Evolutionary conservation across 305 asterid genomes (phyloP).

Genomic region (Salvia sclarea): DNA sequence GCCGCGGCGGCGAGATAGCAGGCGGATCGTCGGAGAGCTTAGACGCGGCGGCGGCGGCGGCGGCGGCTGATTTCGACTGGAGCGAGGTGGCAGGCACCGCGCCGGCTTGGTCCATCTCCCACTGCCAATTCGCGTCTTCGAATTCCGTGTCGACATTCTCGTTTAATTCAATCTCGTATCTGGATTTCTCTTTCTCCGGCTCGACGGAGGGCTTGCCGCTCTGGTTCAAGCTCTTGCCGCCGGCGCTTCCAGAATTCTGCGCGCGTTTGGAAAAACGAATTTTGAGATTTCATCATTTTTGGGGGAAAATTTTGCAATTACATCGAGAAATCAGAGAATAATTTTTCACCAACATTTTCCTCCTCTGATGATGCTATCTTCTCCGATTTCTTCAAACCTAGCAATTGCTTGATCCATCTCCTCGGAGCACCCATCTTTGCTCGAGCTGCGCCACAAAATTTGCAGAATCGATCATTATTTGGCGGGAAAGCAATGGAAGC

Average conservation of each 20-base stretch:
- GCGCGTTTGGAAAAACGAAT: too few species aligned
- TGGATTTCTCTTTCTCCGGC: constrained; percentile 45
- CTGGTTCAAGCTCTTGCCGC: constrained; percentile 57
- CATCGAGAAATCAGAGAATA: constrained; percentile 5
- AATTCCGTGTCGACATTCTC: constrained; percentile 39
- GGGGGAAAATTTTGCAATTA: too few species aligned
- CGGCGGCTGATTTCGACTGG: constrained; percentile 44
- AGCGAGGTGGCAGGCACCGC: constrained; percentile 55
- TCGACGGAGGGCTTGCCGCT: constrained; percentile 55
- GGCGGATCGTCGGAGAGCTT: constrained; percentile 32
- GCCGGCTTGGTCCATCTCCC: constrained; percentile 45
- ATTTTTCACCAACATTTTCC: constrained; percentile 67
- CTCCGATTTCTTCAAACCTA: constrained; percentile 69
- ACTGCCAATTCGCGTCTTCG: constrained; percentile 46
- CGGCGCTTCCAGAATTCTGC: constrained; percentile 51
- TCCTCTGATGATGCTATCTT: constrained; percentile 57
- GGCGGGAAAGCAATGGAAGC: too few species aligned
- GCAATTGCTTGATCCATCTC: constrained; percentile 78
- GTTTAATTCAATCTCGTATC: constrained; percentile 45
- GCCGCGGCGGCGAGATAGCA: constrained; percentile 44
- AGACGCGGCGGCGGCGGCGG: too few species aligned
- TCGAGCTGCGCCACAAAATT: constrained; percentile 42
- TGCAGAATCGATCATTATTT: neutral
- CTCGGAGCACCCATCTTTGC: constrained; percentile 77
- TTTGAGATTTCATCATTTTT: constrained; percentile 3